Base-by-base conservation (phyloP, 23 red algal genomes). In the Gracilaria vermiculophylla region DNA sequence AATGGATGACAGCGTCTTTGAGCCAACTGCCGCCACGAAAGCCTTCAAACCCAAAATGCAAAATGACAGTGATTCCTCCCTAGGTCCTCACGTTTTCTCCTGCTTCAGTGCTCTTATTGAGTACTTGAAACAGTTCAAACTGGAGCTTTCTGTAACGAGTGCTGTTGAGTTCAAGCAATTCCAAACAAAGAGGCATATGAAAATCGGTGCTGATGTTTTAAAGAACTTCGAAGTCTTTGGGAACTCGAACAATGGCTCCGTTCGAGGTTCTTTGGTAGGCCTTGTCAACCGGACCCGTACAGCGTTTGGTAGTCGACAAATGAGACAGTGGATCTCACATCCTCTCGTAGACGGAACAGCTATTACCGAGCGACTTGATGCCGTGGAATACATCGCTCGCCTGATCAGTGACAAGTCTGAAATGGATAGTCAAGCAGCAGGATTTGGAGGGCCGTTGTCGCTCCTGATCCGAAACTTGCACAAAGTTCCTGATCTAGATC, bases 261-360 rank as follows among this genome's bases (percentile, higher is more conserved):
- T 61, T n/a, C 32, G 72, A 3, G 72, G 82, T 23, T 88, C 90
- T 37, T 80, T 93, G 57, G 37, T 93, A 28, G 79, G 80, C 5
- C 48, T 93, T 31, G 24, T 93, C 7, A 85, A 93, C 45, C 50
- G 80, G 24, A 93, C 90, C 2, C 33, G 42, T 1, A 94, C 92
- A 19, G 70, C 82, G 6, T 87, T 88, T 81, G 92, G 92, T 55
- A 54, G 60, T 28, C 92, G 92, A 39, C 76, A 69, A 40, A 80
- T 94, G 92, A 62, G 76, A 19, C 83, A 88, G 51, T 94, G 92
- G 92, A 43, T 94, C n/a, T 81, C 75, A 31, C 81, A 88, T 71
- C 92, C 92, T 1, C 56, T 94, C 23, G 76, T 77, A 1, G 53
- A 87, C 39, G 72, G 67, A 43, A 55, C 28, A 39, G 75, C 74